Percentiles rank a stretch among this genome's conserved stretches.
These are phyloP conservation scores for Citrus medica DNA, from an alignment of 345 rosid genomes.

Conservation along the genomic window DNA sequence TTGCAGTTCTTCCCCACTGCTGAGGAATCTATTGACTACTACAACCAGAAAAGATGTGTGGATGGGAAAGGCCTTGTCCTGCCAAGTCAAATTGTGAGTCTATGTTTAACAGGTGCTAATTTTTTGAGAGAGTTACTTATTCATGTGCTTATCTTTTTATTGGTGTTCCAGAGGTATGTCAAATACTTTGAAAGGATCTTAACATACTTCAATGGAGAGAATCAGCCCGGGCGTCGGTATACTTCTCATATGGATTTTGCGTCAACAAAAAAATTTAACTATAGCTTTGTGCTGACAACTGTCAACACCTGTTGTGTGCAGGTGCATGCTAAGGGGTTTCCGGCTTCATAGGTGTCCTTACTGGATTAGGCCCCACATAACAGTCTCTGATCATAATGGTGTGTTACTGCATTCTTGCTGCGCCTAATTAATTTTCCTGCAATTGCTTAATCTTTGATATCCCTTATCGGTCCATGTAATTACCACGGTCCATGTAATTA, in stretches of 20 bases:
- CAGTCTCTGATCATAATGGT: slow-evolving; percentile 79
- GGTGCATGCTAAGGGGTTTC: slow-evolving; percentile 90
- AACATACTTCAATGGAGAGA: slow-evolving; percentile 79
- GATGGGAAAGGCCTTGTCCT: slow-evolving; percentile 86
- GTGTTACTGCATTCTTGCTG: slow-evolving; percentile 11
- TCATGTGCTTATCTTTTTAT: slow-evolving; percentile 2
- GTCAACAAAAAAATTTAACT: not conserved
- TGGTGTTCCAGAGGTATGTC: slow-evolving; percentile 60
- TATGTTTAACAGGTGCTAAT: not conserved
- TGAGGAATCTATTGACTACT: slow-evolving; percentile 83
- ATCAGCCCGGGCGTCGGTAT: slow-evolving; percentile 78
- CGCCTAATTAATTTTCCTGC: not conserved
- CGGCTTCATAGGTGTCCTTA: slow-evolving; percentile 87
- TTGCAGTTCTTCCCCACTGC: slow-evolving; percentile 90
- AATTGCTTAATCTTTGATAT: not conserved
- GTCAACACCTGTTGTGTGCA: slow-evolving; percentile 23
- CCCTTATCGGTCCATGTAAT: not conserved
- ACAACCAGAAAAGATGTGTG: slow-evolving; percentile 80
- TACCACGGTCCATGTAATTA: not conserved
- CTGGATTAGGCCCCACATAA: slow-evolving; percentile 83
- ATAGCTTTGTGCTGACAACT: slow-evolving; percentile 8
- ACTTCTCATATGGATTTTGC: not conserved
- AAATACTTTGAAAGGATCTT: slow-evolving; percentile 70
- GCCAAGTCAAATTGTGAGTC: slow-evolving; percentile 86
- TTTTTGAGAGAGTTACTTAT: not conserved